A percentile compares a stretch with the other conserved stretches of the same genome.
phyloP scores from a whole-genome alignment of 768 basidiomycete genomes.

The Lactarius indigo region DNA sequence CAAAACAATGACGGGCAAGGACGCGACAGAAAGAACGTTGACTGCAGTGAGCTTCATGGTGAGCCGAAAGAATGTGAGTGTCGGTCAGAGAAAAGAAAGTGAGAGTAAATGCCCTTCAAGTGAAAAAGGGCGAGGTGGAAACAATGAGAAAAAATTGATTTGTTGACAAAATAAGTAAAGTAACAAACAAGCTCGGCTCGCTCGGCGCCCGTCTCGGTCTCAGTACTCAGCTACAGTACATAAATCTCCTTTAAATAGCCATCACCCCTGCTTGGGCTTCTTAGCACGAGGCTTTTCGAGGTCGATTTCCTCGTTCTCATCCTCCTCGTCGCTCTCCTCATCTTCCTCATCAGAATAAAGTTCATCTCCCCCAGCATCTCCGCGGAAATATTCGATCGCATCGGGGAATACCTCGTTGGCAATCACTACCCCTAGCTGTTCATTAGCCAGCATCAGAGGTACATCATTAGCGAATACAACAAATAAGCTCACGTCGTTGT shows the following conservation, averaged over 20 bases:
- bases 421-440: slow-evolving; percentile 66
- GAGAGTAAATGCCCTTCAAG: slow-evolving; percentile 11
- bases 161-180: not conserved
- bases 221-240: not conserved
- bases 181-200: not conserved
- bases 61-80: not conserved
- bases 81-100: slow-evolving; percentile 2
- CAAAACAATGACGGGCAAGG: slow-evolving; percentile 41
- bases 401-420: slow-evolving; percentile 78
- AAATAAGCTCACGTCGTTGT: slow-evolving; percentile 56
- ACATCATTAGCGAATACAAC: not conserved
- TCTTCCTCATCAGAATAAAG: slow-evolving; percentile 64
- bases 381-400: slow-evolving; percentile 79
- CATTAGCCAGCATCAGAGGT: not conserved
- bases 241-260: slow-evolving; percentile 7
- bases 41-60: slow-evolving; percentile 33
- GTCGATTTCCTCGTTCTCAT: slow-evolving; percentile 77
- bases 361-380: slow-evolving; percentile 56
- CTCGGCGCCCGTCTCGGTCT: not conserved
- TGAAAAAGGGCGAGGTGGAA: slow-evolving; percentile 5
- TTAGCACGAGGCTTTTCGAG: slow-evolving; percentile 79
- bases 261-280: slow-evolving; percentile 59
- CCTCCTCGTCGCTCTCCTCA: slow-evolving; percentile 70
- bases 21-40: slow-evolving; percentile 32
- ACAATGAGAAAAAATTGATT: not conserved